These are phyloP conservation scores for Didymella segeticola DNA, from an alignment of 2,329 filamentous ascomycete genomes.

Conservation along the genomic window DNA sequence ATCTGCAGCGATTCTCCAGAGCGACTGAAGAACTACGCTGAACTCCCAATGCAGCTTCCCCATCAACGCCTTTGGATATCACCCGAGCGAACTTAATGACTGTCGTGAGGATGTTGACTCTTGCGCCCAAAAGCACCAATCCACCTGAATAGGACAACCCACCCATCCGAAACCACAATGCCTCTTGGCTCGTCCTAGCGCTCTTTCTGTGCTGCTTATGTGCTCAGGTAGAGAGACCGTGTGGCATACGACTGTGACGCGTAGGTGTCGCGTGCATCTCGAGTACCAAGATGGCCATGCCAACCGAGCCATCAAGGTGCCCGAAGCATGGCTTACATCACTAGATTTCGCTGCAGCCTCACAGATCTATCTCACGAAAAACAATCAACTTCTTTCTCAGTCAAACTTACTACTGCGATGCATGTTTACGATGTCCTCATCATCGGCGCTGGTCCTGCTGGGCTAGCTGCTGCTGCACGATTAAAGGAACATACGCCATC, in stretches of 20 bases:
- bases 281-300: slow-evolving; percentile 35
- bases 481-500: slow-evolving; percentile 76
- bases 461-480: slow-evolving; percentile 75
- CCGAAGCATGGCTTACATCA: slow-evolving; percentile 9
- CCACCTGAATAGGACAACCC: neutral
- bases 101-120: neutral
- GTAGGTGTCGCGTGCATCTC: neutral
- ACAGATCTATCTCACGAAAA: neutral
- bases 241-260: neutral
- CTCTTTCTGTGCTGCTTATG: neutral
- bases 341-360: neutral
- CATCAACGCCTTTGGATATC: slow-evolving; percentile 2
- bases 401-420: slow-evolving; percentile 22
- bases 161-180: neutral
- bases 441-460: slow-evolving; percentile 76
- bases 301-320: slow-evolving; percentile 33
- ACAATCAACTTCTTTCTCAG: too few species aligned
- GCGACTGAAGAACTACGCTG: slow-evolving; percentile 7
- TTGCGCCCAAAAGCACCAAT: neutral
- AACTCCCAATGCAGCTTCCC: slow-evolving; percentile 12
- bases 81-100: neutral
- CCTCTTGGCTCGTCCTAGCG: neutral
- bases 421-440: slow-evolving; percentile 70
- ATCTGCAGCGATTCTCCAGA: slow-evolving; percentile 14
- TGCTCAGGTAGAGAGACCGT: neutral